Percentiles rank a stretch among this genome's conserved stretches.
These are phyloP conservation scores for Sclerotinia sclerotiorum DNA, from an alignment of 2,329 filamentous ascomycete genomes.

Conservation along the genomic window DNA sequence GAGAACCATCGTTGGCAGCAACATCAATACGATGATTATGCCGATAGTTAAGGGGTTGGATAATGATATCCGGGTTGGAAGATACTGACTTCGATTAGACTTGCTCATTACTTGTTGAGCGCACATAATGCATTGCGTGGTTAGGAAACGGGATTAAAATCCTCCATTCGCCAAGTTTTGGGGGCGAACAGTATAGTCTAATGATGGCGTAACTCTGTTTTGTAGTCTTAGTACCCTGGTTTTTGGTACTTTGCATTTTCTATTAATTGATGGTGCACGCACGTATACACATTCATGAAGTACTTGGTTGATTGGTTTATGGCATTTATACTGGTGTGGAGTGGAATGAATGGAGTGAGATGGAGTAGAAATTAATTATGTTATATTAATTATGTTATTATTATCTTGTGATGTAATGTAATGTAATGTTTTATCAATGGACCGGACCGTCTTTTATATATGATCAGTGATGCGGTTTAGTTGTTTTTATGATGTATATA, in stretches of 20 bases:
- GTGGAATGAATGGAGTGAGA: too few relatives aligned
- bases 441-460: too few relatives aligned
- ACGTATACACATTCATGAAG: too few relatives aligned
- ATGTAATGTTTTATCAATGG: too few relatives aligned
- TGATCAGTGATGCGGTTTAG: too few relatives aligned
- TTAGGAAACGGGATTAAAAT: background rate
- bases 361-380: too few relatives aligned
- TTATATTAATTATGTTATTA: too few relatives aligned
- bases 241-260: background rate
- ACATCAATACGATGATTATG: constrained; percentile 34
- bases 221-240: background rate
- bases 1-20: constrained; percentile 27
- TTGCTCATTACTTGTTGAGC: constrained; percentile 4
- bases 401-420: too few relatives aligned
- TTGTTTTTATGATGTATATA: too few relatives aligned
- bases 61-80: background rate
- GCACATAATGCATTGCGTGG: constrained; percentile 5
- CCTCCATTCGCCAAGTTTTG: background rate
- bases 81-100: background rate
- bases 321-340: too few relatives aligned
- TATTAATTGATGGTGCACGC: too few relatives aligned
- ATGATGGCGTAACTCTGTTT: constrained; percentile 1
- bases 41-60: constrained; percentile 26
- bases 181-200: background rate
- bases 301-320: too few relatives aligned